Evolutionary conservation across 805 yeast species (phyloP).

Genomic region (Zygosaccharomyces siamensis): DNA sequence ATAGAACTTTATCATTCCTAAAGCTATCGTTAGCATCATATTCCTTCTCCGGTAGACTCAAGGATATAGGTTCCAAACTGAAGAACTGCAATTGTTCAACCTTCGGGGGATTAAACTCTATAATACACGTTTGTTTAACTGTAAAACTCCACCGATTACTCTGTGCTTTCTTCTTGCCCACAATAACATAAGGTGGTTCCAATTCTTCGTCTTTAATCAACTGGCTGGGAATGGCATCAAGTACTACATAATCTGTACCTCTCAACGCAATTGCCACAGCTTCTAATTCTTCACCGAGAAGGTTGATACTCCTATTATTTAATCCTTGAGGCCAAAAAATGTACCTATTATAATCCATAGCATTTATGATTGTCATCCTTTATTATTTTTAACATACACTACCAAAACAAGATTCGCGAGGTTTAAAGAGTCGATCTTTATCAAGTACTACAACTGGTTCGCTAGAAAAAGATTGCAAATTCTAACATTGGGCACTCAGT

Average conservation of each 20-base stretch:
- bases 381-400: not conserved
- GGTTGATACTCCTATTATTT: not conserved
- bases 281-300: slow-evolving; percentile 4
- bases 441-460: not conserved
- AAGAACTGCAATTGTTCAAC: slow-evolving; percentile 69
- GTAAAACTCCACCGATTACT: slow-evolving; percentile 9
- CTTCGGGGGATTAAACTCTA: slow-evolving; percentile 68
- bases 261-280: slow-evolving; percentile 14
- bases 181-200: slow-evolving; percentile 15
- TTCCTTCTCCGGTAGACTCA: slow-evolving; percentile 43
- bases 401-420: not conserved
- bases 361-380: slow-evolving; percentile 4
- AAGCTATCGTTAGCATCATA: slow-evolving; percentile 17
- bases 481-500: not conserved
- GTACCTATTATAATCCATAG: slow-evolving; percentile 15
- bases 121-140: slow-evolving; percentile 27
- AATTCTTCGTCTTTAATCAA: slow-evolving; percentile 1
- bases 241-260: slow-evolving; percentile 24
- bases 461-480: not conserved
- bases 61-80: slow-evolving; percentile 65
- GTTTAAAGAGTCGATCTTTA: not conserved
- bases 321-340: slow-evolving; percentile 27
- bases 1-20: slow-evolving; percentile 17
- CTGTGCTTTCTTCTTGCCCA: slow-evolving; percentile 7
- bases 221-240: slow-evolving; percentile 15